Base-by-base conservation (phyloP, 129 eudicot genomes). In the Smallanthus sonchifolius region DNA sequence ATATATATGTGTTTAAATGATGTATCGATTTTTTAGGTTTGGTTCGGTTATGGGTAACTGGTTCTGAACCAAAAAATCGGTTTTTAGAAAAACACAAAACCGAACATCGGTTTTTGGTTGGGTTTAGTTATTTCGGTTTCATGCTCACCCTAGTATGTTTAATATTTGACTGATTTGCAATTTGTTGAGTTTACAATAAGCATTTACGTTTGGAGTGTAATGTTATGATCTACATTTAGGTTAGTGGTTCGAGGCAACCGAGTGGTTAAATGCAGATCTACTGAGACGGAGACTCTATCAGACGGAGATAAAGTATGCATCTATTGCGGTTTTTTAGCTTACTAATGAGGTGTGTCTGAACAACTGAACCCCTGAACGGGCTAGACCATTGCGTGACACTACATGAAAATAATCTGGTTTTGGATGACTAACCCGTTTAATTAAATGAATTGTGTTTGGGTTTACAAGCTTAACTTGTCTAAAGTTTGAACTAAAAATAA, bases 241-340 rank as follows among this genome's bases (percentile, higher is more conserved):
- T 75, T 87, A 77, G 82, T 63, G 72, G 81, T 70, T 69, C 57
- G 80, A 56, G 75, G 84, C 65, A 52, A 76, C 55, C 79, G 82
- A 57, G 78, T 63, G 69, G 77, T 92, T 24, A 56, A 80, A 63
- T 87, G 98, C 82, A 84, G 80, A 80, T 86, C 78, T 16, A 72
- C 65, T 60, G 94, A 84, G 42, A 54, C 85, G 34, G 88, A 85
- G 75, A 65, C 84, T 45, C 95, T 79, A 55, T 76, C 96, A 3
- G 94, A 78, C 4, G 61, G 60, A 19, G 80, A 85, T 70, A 92
- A 89, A 91, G 84, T 73, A 62, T 72, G 60, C 51, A 7, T 67
- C 67, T 73, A 3, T 76, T 73, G 14, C 56, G 1, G 30, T 30
- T 32, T 20, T 57, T 54, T 20, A 16, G 36, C 45, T 67, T 44